Percentiles rank a stretch among this genome's conserved stretches.
Conservation (phyloP, 2,329 filamentous ascomycete species). For the Akanthomyces lecanii region DNA sequence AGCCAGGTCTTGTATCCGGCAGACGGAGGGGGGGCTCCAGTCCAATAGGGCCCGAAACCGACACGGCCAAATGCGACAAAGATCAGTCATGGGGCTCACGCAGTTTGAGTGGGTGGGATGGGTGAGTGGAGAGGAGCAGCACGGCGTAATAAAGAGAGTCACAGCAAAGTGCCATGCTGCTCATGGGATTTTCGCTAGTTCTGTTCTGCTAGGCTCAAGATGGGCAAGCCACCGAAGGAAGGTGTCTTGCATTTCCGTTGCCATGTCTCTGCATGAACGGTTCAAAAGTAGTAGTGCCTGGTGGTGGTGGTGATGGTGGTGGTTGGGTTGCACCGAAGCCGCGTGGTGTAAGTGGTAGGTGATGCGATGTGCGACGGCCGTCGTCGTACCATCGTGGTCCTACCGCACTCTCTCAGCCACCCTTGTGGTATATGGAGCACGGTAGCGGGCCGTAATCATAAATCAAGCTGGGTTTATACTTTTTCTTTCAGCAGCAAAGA, state of each 20-base stretch:
- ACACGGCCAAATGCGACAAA: background rate
- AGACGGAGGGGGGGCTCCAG: too few species aligned
- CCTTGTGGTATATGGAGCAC: too few species aligned
- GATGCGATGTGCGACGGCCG: background rate
- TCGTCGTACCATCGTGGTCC: too few species aligned
- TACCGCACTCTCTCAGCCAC: too few species aligned
- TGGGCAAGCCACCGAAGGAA: background rate
- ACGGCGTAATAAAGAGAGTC: background rate
- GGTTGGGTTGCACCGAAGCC: background rate
- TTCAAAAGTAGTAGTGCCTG: background rate
- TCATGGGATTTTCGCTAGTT: background rate
- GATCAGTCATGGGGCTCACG: background rate
- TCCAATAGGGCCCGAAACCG: background rate
- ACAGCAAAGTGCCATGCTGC: background rate
- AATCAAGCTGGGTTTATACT: too few species aligned
- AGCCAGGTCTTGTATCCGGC: too few species aligned
- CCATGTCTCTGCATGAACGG: background rate
- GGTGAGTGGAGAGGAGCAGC: background rate
- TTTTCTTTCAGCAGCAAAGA: too few species aligned
- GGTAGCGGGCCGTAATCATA: too few species aligned
- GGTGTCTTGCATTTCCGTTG: slow-evolving; percentile 1
- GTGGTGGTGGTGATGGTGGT: background rate
- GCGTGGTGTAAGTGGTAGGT: background rate
- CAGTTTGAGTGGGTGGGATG: background rate
- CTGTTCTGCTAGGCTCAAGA: background rate